Percentiles rank a stretch among this genome's conserved stretches.
phyloP scores from a whole-genome alignment of 768 basidiomycete genomes.

The Lactarius indigo region DNA sequence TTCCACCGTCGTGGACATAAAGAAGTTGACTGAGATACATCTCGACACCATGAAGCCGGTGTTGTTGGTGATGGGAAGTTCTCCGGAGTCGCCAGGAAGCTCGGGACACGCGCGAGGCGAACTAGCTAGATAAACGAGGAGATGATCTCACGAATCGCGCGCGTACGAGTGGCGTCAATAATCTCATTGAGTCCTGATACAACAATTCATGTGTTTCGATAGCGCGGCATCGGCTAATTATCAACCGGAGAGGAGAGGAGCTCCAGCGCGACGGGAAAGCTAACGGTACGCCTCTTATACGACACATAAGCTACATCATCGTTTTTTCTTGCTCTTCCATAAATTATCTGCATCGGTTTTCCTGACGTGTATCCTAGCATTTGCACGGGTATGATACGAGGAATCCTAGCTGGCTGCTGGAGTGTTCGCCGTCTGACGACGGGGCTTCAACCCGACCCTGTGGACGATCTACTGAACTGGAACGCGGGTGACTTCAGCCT shows the following conservation, averaged over 20 bases:
- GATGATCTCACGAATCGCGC: no score
- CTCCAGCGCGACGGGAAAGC: background rate
- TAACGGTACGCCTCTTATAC: no score
- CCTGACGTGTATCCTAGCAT: background rate
- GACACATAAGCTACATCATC: background rate
- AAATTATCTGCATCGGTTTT: background rate
- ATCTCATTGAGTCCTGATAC: background rate
- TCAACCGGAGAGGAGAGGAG: background rate
- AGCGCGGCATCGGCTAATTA: background rate
- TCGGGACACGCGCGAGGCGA: no score
- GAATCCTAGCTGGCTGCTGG: background rate
- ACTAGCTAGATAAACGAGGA: no score
- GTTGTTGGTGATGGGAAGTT: no score
- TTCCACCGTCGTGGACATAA: background rate
- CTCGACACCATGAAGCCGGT: background rate
- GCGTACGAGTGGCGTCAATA: no score
- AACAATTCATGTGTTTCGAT: background rate
- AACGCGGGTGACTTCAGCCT: background rate
- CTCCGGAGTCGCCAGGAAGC: no score
- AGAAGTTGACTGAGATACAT: conserved; percentile 9
- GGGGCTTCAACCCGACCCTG: background rate
- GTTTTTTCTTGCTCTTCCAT: background rate
- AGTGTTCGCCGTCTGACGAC: background rate
- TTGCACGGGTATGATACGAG: background rate
- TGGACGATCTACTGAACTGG: background rate